phyloP scores from a whole-genome alignment of 495 filamentous ascomycete genomes.

The Penicillium egyptiacum region DNA sequence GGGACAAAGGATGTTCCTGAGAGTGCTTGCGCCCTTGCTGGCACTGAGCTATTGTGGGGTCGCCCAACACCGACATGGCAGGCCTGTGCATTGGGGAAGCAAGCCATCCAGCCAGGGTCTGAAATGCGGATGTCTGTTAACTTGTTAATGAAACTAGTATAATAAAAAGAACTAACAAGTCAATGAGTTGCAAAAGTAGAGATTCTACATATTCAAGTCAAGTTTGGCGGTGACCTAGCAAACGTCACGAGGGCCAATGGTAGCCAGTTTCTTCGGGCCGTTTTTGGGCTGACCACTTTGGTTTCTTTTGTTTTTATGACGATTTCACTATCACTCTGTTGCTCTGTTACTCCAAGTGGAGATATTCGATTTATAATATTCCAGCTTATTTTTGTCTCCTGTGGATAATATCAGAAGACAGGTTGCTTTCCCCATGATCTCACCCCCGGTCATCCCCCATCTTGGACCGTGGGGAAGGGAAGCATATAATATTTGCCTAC shows the following conservation, averaged over 20 bases:
- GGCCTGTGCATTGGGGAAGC: conserved; percentile 28
- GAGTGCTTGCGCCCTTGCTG: conserved; percentile 22
- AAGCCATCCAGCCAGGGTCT: conserved; percentile 28
- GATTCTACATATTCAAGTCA: neutral
- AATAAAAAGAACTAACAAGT: neutral
- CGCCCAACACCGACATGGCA: conserved; percentile 38
- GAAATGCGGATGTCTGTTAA: neutral
- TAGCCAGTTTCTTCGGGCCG: neutral
- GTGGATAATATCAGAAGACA: neutral
- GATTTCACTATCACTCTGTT: neutral
- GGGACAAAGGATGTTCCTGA: conserved; percentile 6
- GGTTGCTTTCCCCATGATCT: conserved; percentile 12
- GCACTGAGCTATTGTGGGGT: conserved; percentile 38
- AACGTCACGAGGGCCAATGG: conserved; percentile 25
- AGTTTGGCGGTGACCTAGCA: conserved; percentile 5
- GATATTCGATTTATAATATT: neutral
- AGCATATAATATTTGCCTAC: conserved; percentile 1
- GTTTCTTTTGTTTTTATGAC: neutral
- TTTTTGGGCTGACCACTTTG: neutral
- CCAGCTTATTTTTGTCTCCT: neutral
- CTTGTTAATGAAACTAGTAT: neutral
- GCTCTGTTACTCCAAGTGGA: neutral
- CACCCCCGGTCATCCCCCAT: conserved; percentile 19
- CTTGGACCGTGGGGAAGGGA: conserved; percentile 7
- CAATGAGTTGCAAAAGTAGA: neutral